Conservation (phyloP, 2,329 filamentous ascomycete genomes). For the Colletotrichum noveboracense region DNA sequence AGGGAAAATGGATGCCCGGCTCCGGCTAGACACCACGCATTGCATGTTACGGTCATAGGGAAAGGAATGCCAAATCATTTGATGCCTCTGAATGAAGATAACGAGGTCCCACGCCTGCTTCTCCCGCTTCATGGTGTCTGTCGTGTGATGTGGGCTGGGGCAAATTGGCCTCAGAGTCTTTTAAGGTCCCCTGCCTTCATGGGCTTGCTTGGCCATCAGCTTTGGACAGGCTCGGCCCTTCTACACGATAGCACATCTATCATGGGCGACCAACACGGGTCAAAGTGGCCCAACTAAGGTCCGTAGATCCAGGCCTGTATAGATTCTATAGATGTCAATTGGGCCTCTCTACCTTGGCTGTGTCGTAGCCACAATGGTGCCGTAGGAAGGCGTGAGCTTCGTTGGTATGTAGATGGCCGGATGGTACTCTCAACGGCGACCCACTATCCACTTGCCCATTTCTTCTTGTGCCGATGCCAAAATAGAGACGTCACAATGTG, state of each 20-base stretch:
- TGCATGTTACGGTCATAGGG: conserved; percentile 55
- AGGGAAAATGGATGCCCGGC: conserved; percentile 27
- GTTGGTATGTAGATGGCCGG: background rate
- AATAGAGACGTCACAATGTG: background rate
- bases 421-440: background rate
- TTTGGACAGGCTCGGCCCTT: background rate
- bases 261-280: background rate
- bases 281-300: background rate
- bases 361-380: background rate
- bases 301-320: background rate
- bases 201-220: background rate
- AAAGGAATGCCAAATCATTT: conserved; percentile 43
- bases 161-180: background rate
- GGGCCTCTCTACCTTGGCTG: background rate
- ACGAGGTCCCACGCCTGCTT: background rate
- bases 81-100: conserved; percentile 21
- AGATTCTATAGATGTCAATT: background rate
- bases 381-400: background rate
- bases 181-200: background rate
- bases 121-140: background rate
- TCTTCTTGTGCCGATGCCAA: background rate
- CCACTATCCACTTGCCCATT: background rate
- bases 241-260: background rate
- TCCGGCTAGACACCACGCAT: conserved; percentile 29
- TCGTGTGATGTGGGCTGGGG: background rate